Evolutionary conservation across 371 early-diverging fungal genomes (phyloP).

Genomic region (Rhizopus arrhizus): DNA sequence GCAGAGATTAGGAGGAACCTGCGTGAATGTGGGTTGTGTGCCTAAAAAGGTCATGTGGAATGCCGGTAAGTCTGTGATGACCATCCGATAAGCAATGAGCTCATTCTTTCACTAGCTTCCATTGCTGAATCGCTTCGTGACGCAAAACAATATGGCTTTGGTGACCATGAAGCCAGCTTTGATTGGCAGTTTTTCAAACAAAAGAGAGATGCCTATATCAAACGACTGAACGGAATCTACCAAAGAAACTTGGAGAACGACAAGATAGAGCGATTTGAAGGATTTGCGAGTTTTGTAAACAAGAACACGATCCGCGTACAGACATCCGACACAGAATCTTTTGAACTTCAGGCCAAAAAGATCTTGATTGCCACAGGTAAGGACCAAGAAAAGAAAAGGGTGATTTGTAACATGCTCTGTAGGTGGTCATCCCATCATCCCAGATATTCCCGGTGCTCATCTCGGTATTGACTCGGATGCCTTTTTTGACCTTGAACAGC

Average conservation of each 20-base stretch:
- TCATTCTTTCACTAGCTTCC: slow-evolving; percentile 55
- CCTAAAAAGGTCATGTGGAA: slow-evolving; percentile 99
- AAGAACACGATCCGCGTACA: slow-evolving; percentile 78
- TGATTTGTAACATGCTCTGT: background rate
- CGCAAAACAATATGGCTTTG: slow-evolving; percentile 87
- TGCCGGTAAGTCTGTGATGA: slow-evolving; percentile 54
- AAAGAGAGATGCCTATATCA: slow-evolving; percentile 95
- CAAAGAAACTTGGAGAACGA: slow-evolving; percentile 87
- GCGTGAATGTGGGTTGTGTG: slow-evolving; percentile 97
- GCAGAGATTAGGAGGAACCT: slow-evolving; percentile 90
- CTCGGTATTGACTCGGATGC: slow-evolving; percentile 91
- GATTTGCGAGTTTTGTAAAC: slow-evolving; percentile 84
- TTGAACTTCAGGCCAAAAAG: slow-evolving; percentile 72
- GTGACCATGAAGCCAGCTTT: slow-evolving; percentile 55
- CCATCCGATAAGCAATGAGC: no score
- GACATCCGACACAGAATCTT: slow-evolving; percentile 34
- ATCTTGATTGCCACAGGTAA: slow-evolving; percentile 88
- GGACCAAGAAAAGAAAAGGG: background rate
- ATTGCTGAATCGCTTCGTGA: slow-evolving; percentile 87
- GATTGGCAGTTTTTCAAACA: slow-evolving; percentile 78
- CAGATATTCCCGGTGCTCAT: slow-evolving; percentile 83
- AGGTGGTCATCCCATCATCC: slow-evolving; percentile 77
- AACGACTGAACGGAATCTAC: slow-evolving; percentile 96
- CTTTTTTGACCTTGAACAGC: slow-evolving; percentile 91
- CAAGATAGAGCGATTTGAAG: slow-evolving; percentile 80